phyloP scores from a whole-genome alignment of 306 rosid genomes.

The Quillaja saponaria region DNA sequence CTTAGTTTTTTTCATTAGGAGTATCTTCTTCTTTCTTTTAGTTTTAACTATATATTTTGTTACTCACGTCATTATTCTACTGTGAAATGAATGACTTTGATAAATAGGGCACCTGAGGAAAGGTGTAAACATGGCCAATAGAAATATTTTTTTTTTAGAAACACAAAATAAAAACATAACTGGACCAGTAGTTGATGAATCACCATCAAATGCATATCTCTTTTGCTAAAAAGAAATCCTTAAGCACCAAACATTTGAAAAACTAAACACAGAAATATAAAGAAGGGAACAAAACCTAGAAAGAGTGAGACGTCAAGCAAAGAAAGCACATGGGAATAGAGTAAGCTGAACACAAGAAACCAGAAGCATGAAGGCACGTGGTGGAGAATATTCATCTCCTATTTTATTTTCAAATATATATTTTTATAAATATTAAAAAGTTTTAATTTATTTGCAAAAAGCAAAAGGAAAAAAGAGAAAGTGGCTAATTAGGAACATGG shows the following conservation, averaged over 20 bases:
- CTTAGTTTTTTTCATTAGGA: too few species aligned
- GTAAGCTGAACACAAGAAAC: conserved; percentile 41
- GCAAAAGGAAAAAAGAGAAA: neutral
- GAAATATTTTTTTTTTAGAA: conserved; percentile 1
- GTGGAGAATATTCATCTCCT: conserved; percentile 52
- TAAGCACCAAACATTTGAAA: conserved; percentile 28
- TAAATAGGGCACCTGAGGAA: conserved; percentile 36
- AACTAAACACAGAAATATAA: conserved; percentile 14
- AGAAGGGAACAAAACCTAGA: conserved; percentile 15
- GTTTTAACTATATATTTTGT: too few species aligned
- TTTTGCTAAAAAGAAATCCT: conserved; percentile 33
- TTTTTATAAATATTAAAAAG: too few species aligned
- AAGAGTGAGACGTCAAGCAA: conserved; percentile 43
- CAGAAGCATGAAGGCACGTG: conserved; percentile 59
- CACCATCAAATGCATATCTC: conserved; percentile 59
- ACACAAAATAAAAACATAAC: conserved; percentile 28
- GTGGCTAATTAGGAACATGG: conserved; percentile 43
- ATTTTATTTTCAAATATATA: neutral
- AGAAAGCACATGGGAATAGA: conserved; percentile 64
- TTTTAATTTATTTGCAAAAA: conserved; percentile 5
- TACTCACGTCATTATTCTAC: conserved; percentile 13
- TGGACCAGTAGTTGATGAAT: conserved; percentile 59
- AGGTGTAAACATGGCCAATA: conserved; percentile 34
- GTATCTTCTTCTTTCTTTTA: neutral
- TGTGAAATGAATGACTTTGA: conserved; percentile 49